Conservation (phyloP, 495 filamentous ascomycete genomes). For the Sphaerosporella brunnea region DNA sequence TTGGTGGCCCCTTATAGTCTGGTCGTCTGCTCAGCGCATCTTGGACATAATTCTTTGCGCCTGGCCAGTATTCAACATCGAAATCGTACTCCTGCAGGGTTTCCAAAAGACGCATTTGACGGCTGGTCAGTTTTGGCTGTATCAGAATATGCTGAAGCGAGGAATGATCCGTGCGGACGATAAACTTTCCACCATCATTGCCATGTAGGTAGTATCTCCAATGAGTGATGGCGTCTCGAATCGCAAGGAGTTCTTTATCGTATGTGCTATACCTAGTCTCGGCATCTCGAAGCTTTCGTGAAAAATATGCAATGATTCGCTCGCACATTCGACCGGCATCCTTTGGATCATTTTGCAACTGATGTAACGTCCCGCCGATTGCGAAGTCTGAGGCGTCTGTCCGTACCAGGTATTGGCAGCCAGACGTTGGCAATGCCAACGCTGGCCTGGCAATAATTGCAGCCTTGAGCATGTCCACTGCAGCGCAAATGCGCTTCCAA, state of each 20-base stretch:
- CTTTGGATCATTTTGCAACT: too few relatives aligned
- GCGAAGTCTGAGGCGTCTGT: background rate
- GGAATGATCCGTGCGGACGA: background rate
- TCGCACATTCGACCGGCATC: background rate
- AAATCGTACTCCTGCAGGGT: background rate
- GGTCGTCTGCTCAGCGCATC: background rate
- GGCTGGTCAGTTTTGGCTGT: background rate
- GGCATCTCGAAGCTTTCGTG: too few relatives aligned
- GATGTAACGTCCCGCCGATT: background rate
- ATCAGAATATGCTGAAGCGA: background rate
- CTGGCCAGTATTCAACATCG: background rate
- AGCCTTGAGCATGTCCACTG: background rate
- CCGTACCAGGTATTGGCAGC: background rate
- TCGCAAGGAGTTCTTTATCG: slow-evolving; percentile 1
- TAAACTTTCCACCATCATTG: background rate
- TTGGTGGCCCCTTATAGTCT: background rate
- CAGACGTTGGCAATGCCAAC: background rate
- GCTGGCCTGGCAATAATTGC: background rate
- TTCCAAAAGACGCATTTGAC: background rate
- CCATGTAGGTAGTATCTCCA: slow-evolving; percentile 6
- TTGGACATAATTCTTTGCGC: too few relatives aligned
- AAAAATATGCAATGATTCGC: too few relatives aligned
- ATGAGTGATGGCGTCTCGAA: too few relatives aligned
- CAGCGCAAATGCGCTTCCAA: background rate
- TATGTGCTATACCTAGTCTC: background rate